Conservation (phyloP, 2,329 filamentous ascomycete genomes). For the Neospermospora avenae region DNA sequence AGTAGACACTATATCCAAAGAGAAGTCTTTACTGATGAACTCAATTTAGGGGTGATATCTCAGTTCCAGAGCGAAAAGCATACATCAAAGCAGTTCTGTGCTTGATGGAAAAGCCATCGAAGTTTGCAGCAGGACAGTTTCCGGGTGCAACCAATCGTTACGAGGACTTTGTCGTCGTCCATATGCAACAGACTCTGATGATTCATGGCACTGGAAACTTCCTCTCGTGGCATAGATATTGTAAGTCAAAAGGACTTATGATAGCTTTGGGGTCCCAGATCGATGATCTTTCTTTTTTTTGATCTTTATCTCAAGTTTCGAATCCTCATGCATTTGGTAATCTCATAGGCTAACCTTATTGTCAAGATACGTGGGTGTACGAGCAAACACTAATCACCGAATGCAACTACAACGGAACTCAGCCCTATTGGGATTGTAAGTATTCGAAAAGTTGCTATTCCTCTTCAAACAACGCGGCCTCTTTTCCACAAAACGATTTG, state of each 20-base stretch:
- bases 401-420: slow-evolving; percentile 42
- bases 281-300: too few species aligned
- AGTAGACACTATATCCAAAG: background rate
- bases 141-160: slow-evolving; percentile 27
- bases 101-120: slow-evolving; percentile 32
- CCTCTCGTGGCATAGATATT: slow-evolving; percentile 44
- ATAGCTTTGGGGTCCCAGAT: too few species aligned
- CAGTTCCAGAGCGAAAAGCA: slow-evolving; percentile 16
- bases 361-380: slow-evolving; percentile 35
- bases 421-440: slow-evolving; percentile 35
- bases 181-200: slow-evolving; percentile 34
- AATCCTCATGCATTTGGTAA: too few species aligned
- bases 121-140: slow-evolving; percentile 30
- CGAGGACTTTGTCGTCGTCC: slow-evolving; percentile 38
- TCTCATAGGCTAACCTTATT: too few species aligned
- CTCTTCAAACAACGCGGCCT: too few species aligned
- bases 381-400: slow-evolving; percentile 41
- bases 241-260: too few species aligned
- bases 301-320: too few species aligned
- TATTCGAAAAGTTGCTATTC: too few species aligned
- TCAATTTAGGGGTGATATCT: background rate
- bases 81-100: slow-evolving; percentile 40
- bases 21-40: background rate
- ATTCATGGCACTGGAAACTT: slow-evolving; percentile 34
- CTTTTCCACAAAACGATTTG: too few species aligned